phyloP scores from a whole-genome alignment of 257 asterid species.

The Solanum megistacrolobum region DNA sequence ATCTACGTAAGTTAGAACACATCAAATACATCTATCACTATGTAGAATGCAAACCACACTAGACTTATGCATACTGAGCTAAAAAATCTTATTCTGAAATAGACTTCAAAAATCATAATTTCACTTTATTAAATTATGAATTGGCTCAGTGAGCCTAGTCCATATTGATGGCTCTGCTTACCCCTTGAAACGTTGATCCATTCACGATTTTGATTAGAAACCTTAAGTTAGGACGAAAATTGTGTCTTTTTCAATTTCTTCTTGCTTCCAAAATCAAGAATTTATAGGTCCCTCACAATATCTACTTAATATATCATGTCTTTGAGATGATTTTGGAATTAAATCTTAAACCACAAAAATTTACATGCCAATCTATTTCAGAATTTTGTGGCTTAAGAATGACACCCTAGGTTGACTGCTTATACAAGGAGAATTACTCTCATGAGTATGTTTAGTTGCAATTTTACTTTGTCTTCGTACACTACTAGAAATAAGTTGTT shows the following conservation, averaged over 20 bases:
- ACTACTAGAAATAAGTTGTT: too few relatives aligned
- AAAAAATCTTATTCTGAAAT: not conserved
- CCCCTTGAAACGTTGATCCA: not conserved
- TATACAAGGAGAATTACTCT: not conserved
- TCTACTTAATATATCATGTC: not conserved
- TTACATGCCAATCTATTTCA: not conserved
- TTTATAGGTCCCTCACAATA: not conserved
- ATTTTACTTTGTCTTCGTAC: not conserved
- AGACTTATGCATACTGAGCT: too few relatives aligned
- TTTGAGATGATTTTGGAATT: not conserved
- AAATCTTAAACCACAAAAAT: not conserved
- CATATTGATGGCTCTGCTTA: not conserved
- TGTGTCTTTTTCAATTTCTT: not conserved
- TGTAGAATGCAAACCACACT: too few relatives aligned
- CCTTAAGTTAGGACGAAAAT: not conserved
- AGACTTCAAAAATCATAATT: not conserved
- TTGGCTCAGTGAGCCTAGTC: not conserved
- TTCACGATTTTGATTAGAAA: not conserved
- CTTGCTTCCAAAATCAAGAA: not conserved
- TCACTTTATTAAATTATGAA: too few relatives aligned
- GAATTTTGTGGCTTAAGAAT: not conserved
- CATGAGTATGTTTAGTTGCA: not conserved
- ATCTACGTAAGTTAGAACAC: not conserved
- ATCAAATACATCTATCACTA: too few relatives aligned
- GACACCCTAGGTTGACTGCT: too few relatives aligned